Evolutionary conservation across 441 rosid species (phyloP).

Genomic region (Cnidoscolus chayamansa): DNA sequence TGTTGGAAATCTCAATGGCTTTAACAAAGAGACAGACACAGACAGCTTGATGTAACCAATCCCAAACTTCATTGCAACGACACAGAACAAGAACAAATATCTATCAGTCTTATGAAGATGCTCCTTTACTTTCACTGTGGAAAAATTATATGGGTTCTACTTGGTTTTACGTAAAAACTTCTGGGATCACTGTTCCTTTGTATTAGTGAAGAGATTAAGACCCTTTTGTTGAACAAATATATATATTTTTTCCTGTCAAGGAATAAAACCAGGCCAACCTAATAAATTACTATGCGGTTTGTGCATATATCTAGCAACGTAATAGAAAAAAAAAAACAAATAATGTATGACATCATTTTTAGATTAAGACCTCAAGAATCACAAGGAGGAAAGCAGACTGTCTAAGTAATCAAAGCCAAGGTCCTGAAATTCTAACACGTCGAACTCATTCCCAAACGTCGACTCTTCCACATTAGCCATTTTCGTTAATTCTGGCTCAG

Average conservation of each 20-base stretch:
- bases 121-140: background rate
- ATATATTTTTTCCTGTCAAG: background rate
- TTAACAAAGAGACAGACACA: background rate
- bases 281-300: background rate
- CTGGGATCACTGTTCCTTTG: background rate
- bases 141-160: too few species aligned
- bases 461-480: constrained; percentile 17
- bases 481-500: constrained; percentile 39
- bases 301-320: background rate
- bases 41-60: background rate
- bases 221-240: background rate
- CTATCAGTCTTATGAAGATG: too few species aligned
- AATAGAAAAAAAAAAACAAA: too few species aligned
- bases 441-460: constrained; percentile 30
- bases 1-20: background rate
- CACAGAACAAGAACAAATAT: too few species aligned
- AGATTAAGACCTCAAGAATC: constrained; percentile 12
- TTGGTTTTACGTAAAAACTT: too few species aligned
- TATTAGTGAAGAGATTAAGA: background rate
- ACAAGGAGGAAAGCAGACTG: constrained; percentile 49
- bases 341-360: background rate
- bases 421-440: constrained; percentile 57
- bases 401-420: constrained; percentile 72
- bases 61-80: background rate
- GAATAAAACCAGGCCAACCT: background rate